Evolutionary conservation across 768 basidiomycete genomes (phyloP), one percentile per base, ranked within the genome.

Genomic region (Boletus eberwhitei): DNA sequence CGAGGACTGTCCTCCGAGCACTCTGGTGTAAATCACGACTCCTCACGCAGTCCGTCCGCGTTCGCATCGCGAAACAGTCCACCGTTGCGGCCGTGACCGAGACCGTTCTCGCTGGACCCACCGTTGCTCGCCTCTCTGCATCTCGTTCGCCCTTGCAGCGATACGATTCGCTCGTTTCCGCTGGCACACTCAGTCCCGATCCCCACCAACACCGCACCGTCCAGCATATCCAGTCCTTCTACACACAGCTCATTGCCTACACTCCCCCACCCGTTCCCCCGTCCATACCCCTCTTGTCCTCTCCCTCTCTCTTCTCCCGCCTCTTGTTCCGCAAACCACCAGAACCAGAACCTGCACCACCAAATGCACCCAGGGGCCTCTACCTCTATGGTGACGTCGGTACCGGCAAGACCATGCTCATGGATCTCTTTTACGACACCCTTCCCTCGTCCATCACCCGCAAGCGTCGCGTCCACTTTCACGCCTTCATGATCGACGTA

Each of bases 401-500:
- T 2, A 97, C 96, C 9, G 96, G 97, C 14, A 98, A 98, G 77
- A 90, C 89, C 0, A 98, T 98, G 95, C 85, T 99, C 58, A 99
- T 99, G 97, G 97, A 99, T 71, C 78, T 99, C 22, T 97, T 97
- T 72, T 94, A 89, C 75, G 82, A 86, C 59, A 85, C 93, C 2
- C 83, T 97, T 2, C 88, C 90, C 1, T 63, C 79, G 0, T 74
- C 79, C 41, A 74, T 90, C 50, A 81, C 73, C 42, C 81, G 83
- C 55, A 92, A 91, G 72, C 86, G 90, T 50, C 81, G 97, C 31
- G 93, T 98, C 16, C 97, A 99, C 71, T 99, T 99, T 69, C 95
- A 98, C 67, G 92, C 93, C 2, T 98, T 99, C 78, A 98, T 99
- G 97, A 86, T 98, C 58, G 97, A 99, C 67, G 94, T 98, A 21